Evolutionary conservation across 1,139 yeast genomes (phyloP), one percentile per base, ranked within the genome.

Genomic region (Candida tropicalis): DNA sequence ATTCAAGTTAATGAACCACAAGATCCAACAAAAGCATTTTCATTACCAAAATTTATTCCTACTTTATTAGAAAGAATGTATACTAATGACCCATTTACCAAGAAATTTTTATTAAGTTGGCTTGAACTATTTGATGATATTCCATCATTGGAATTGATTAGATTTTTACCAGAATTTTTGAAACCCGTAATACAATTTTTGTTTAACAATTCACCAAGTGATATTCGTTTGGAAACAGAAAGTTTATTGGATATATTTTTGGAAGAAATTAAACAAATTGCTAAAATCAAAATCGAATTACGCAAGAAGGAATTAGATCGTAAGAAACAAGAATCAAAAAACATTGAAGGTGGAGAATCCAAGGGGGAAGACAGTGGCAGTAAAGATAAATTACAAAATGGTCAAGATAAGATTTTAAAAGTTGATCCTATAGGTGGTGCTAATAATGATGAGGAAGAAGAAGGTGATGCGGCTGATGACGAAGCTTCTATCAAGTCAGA

Each of bases 91-190:
- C 97, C 98, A 4, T 88, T 87, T 59, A 91, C 98, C 0, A 78
- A 96, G 52, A 86, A 90, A 67, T 93, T 93, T 56, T 69, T 95
- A 48, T 93, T 93, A 9, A 86, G 95, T 40, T 95, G 99, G 99
- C 76, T 95, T 40, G 87, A 90, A 47, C 76, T 95, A 18, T 73
- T 95, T 41, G 95, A 93, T 62, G 90, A 95, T 17, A 89, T 93
- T 11, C 99, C 99, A 0, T 95, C 93, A 39, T 71, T 93, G 48
- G 97, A 93, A 55, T 70, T 95, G 47, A 83, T 93, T 17, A 80
- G 95, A 0, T 93, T 87, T 58, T 70, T 95, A 39, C 97, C 99
- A 0, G 87, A 89, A 38, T 89, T 93, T 60, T 72, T 95, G 36
- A 95, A 91, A 42, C 97, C 97, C 0, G 70, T 95, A 44, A 72